Percentiles rank a stretch among this genome's conserved stretches.
phyloP scores from a whole-genome alignment of 306 rosid species.

The Acacia crassicarpa region DNA sequence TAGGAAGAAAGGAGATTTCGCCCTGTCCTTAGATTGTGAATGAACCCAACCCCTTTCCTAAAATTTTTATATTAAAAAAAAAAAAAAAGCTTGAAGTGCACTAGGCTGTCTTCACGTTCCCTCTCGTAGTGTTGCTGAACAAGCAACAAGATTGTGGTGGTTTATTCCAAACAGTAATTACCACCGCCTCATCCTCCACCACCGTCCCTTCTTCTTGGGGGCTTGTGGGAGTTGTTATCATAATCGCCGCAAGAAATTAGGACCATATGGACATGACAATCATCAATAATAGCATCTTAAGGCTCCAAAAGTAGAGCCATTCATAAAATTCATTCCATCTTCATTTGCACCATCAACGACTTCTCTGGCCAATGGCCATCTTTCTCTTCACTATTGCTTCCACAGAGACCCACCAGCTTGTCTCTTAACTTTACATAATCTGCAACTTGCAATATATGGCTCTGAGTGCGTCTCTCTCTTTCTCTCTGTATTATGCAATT shows the following conservation, averaged over 20 bases:
- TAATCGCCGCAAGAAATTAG: constrained; percentile 39
- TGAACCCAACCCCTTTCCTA: too few species aligned
- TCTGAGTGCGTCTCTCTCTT: too few species aligned
- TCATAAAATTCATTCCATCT: not conserved
- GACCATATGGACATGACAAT: constrained; percentile 41
- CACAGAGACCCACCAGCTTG: not conserved
- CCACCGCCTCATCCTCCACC: not conserved
- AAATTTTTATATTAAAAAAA: too few species aligned
- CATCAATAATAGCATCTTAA: constrained; percentile 27
- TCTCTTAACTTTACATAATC: not conserved
- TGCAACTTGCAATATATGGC: too few species aligned
- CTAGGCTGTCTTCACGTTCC: too few species aligned
- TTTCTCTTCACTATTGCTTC: not conserved
- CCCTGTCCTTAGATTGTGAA: too few species aligned
- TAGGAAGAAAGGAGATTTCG: too few species aligned
- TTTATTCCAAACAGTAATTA: not conserved
- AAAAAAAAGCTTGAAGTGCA: too few species aligned
- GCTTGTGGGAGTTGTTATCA: not conserved
- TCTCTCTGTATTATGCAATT: too few species aligned
- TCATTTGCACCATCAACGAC: not conserved
- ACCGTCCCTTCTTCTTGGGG: not conserved
- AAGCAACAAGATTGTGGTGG: too few species aligned
- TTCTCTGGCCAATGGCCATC: constrained; percentile 42
- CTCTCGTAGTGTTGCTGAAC: too few species aligned
- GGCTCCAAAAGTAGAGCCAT: not conserved